These are phyloP conservation scores for Sporopachydermia lactativora DNA, from an alignment of 805 yeast species.

Conservation along the genomic window DNA sequence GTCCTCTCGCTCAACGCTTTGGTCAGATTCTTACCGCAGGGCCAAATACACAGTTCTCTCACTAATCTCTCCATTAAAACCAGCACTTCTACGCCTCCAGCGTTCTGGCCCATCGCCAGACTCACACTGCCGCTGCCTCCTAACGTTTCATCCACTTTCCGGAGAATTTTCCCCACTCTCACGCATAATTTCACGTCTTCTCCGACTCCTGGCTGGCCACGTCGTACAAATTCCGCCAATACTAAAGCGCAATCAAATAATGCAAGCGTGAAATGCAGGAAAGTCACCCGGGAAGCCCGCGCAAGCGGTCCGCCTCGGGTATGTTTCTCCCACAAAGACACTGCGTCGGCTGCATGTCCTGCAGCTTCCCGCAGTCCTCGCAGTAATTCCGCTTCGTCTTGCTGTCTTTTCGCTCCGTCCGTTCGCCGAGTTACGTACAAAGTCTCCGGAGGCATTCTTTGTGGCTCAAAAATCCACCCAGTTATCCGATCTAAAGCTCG, in stretches of 20 bases:
- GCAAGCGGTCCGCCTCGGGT: constrained; percentile 7
- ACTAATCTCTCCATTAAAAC: neutral
- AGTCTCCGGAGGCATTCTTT: neutral
- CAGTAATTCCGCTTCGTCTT: neutral
- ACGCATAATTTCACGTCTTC: neutral
- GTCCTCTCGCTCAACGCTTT: neutral
- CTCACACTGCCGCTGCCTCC: neutral
- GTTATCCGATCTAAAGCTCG: neutral
- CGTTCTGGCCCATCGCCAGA: neutral
- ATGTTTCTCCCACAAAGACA: constrained; percentile 22
- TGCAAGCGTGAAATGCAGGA: constrained; percentile 20
- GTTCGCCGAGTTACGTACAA: neutral
- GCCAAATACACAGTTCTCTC: neutral
- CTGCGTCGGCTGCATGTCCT: constrained; percentile 22
- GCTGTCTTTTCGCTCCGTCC: neutral
- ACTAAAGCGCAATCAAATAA: constrained; percentile 23
- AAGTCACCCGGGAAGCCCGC: constrained; percentile 15
- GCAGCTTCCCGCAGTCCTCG: constrained; percentile 22
- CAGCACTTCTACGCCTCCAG: neutral
- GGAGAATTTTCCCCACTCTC: neutral
- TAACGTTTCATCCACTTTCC: neutral
- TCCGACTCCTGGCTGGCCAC: constrained; percentile 6
- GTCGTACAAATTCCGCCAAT: constrained; percentile 6
- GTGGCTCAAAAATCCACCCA: neutral
- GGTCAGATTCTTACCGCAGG: neutral